Base-by-base conservation (phyloP, 805 yeast species). In the Nakazawaea peltata region DNA sequence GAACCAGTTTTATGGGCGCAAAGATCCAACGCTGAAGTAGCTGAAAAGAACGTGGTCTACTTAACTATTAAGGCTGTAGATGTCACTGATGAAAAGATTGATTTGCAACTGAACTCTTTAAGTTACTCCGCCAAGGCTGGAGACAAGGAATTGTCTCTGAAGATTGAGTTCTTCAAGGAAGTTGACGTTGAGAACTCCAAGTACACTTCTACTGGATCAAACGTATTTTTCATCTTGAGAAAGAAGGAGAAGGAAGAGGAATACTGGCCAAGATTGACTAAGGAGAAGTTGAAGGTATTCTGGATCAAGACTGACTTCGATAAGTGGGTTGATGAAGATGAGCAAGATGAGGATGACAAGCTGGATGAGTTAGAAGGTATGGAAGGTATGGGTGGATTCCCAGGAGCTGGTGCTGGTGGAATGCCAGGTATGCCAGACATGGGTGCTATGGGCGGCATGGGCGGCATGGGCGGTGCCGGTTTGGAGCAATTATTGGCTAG, bases 261-360 rank as follows among this genome's bases (percentile, higher is more conserved):
- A 54, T 90, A 61, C 69, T 90, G 98, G 98, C 97, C 98, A 48
- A 76, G 97, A 54, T 71, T 90, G 56, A 81, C 88, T 38, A 88
- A 87, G 62, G 88, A 82, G 50, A 85, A 87, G 65, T 68, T 72
- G 51, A 86, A 79, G 56, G 73, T 70, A 42, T 85, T 78, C 45
- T 84, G 73, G 60, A 74, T 90, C 55, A 83, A 84, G 67, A 90
- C 98, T 11, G 97, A 90, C 54, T 90, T 90, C 54, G 95, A 88
- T 65, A 84, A 80, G 59, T 90, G 98, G 98, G 95, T 84, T 27
- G 98, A 90, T 54, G 97, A 90, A 65, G 98, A 90, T 54, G 98
- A 90, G 62, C 98, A 90, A 62, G 87, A 85, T 27, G 88, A 77
- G 40, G 65, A 59, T 34, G 67, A 65, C 9, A 80, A 68, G 28